phyloP scores from a whole-genome alignment of 768 basidiomycete species.

The Vararia minispora region DNA sequence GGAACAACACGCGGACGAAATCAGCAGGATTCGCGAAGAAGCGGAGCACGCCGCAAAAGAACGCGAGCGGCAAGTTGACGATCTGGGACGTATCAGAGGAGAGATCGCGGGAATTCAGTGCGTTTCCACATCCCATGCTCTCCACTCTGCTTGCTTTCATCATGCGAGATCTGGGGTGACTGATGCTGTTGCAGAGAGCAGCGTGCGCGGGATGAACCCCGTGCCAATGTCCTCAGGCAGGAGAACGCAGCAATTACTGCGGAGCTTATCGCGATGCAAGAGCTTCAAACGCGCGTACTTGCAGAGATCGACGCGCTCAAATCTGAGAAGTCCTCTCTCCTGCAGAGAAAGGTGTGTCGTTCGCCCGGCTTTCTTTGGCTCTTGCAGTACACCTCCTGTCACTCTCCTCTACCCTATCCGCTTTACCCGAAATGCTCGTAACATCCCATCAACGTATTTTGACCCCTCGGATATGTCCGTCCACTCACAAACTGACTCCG shows the following conservation, averaged over 20 bases:
- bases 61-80: constrained; percentile 43
- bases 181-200: constrained; percentile 36
- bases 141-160: background rate
- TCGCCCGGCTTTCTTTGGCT: background rate
- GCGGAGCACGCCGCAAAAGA: constrained; percentile 48
- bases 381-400: background rate
- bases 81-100: constrained; percentile 36
- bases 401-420: background rate
- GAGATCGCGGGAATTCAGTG: constrained; percentile 49
- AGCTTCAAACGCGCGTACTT: constrained; percentile 44
- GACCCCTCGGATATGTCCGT: background rate
- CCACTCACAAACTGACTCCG: background rate
- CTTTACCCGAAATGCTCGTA: background rate
- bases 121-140: constrained; percentile 13
- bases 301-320: constrained; percentile 65
- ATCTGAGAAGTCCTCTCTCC: constrained; percentile 51
- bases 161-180: background rate
- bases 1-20: constrained; percentile 56
- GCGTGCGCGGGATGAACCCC: constrained; percentile 59
- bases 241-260: constrained; percentile 54
- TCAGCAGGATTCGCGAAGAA: constrained; percentile 48
- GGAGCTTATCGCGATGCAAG: constrained; percentile 60
- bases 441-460: background rate
- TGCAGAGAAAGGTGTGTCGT: constrained; percentile 47
- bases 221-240: constrained; percentile 43